Conservation (phyloP, 371 early-diverging fungal genomes). For the Lichtheimia corymbifera region DNA sequence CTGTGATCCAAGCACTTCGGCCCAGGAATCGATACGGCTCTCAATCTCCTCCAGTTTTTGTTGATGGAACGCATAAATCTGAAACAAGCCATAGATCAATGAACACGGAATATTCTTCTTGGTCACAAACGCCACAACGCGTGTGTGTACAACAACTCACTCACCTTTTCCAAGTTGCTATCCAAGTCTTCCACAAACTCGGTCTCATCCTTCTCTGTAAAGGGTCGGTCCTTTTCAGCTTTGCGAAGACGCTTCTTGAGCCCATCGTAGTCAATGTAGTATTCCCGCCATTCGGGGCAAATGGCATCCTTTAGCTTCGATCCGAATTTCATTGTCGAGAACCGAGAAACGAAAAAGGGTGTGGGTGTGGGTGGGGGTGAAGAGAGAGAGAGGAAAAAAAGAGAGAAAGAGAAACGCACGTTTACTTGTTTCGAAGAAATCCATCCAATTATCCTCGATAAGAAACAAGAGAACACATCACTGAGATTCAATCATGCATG, state of each 20-base stretch:
- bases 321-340: constrained; percentile 90
- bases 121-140: no score
- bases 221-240: constrained; percentile 56
- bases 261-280: constrained; percentile 91
- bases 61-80: constrained; percentile 88
- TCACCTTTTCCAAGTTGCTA: constrained; percentile 89
- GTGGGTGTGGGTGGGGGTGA: not conserved
- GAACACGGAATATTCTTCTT: no score
- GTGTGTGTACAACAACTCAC: not conserved
- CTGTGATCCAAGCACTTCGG: constrained; percentile 32
- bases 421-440: no score
- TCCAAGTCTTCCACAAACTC: constrained; percentile 87
- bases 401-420: constrained; percentile 12
- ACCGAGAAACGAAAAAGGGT: not conserved
- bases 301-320: constrained; percentile 80
- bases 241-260: constrained; percentile 85
- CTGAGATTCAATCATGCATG: no score
- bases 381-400: constrained; percentile 9
- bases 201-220: constrained; percentile 79
- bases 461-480: no score
- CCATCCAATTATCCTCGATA: no score
- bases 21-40: constrained; percentile 75
- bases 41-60: constrained; percentile 89
- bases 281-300: constrained; percentile 87
- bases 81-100: constrained; percentile 6